Conservation (phyloP, 768 basidiomycete species). For the Boletus eberwhitei region DNA sequence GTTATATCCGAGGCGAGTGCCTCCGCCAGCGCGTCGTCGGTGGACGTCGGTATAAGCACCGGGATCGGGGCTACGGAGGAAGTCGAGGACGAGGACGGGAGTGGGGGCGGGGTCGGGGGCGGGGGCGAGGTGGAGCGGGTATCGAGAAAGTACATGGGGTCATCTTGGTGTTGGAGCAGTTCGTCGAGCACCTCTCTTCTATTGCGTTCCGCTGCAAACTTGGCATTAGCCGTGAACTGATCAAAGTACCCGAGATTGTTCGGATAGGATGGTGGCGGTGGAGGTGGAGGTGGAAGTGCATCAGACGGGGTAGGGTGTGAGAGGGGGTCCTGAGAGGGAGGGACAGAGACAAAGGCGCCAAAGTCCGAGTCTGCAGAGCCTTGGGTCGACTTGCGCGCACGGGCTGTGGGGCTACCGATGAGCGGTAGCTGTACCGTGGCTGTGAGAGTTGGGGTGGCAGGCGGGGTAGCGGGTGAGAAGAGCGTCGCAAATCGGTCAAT, state of each 20-base stretch:
- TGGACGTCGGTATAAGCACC: conserved; percentile 32
- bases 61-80: conserved; percentile 29
- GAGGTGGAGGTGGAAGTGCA: neutral
- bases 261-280: neutral
- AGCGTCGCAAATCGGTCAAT: conserved; percentile 42
- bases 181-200: conserved; percentile 59
- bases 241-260: conserved; percentile 51
- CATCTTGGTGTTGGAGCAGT: conserved; percentile 62
- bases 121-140: conserved; percentile 5
- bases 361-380: conserved; percentile 49
- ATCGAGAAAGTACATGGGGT: conserved; percentile 60
- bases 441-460: conserved; percentile 20
- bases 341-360: conserved; percentile 59
- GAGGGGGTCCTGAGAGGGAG: conserved; percentile 49
- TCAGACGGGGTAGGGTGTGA: neutral
- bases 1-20: conserved; percentile 34
- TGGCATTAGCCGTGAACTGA: conserved; percentile 55
- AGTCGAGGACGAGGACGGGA: neutral
- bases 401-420: neutral
- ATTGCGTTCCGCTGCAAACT: conserved; percentile 48
- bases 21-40: conserved; percentile 37
- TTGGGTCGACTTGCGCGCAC: conserved; percentile 13
- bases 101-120: no score
- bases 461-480: conserved; percentile 40
- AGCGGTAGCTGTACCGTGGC: neutral